Conservation (phyloP, 2,329 filamentous ascomycete species). For the Beauveria medogensis region DNA sequence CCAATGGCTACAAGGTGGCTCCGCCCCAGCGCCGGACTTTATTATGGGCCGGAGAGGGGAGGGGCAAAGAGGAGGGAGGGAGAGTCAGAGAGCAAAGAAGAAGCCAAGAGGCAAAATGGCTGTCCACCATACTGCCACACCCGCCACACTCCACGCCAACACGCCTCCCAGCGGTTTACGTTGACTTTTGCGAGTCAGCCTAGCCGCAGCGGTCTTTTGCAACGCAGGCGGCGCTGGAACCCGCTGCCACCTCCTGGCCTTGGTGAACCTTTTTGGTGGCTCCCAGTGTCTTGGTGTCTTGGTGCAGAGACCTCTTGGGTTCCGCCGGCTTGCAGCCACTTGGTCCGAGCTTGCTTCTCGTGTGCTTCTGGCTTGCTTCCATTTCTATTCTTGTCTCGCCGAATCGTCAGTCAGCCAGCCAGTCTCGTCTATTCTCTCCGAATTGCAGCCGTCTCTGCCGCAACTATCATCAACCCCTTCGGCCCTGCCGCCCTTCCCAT, state of each 20-base stretch:
- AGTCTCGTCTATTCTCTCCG: not conserved
- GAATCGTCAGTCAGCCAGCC: not conserved
- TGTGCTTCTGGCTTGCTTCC: constrained; percentile 5
- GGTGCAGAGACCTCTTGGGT: not conserved
- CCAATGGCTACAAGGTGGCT: not conserved
- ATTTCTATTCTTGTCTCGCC: no score
- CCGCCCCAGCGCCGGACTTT: not conserved
- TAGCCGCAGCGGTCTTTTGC: not conserved
- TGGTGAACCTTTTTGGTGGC: not conserved
- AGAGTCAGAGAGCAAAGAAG: not conserved
- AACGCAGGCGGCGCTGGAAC: not conserved
- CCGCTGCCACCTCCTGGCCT: not conserved
- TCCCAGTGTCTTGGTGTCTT: not conserved
- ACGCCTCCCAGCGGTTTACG: not conserved
- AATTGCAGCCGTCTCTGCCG: not conserved
- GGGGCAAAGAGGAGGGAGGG: not conserved
- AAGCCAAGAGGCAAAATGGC: not conserved
- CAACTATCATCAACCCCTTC: no score
- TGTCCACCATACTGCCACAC: not conserved
- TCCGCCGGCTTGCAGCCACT: not conserved
- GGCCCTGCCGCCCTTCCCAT: no score
- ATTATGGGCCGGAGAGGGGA: not conserved
- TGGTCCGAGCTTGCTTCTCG: constrained; percentile 5
- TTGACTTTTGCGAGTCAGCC: not conserved
- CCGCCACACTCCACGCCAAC: not conserved